phyloP scores from a whole-genome alignment of 345 rosid species.

The Citrus mangshanensis region DNA sequence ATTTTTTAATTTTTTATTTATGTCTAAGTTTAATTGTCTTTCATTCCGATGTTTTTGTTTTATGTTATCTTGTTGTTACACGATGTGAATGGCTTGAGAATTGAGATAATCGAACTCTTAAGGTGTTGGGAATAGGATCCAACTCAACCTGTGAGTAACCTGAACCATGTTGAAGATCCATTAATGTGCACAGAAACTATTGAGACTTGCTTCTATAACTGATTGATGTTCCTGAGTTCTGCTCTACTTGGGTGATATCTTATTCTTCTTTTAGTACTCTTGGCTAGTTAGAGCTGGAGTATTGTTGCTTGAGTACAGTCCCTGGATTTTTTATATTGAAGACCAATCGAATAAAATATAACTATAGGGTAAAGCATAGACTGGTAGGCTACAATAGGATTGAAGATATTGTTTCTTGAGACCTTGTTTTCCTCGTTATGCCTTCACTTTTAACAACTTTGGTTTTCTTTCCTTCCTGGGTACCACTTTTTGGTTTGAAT shows the following conservation, averaged over 20 bases:
- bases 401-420: not conserved
- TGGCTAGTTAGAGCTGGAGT: conserved; percentile 6
- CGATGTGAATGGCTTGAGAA: not conserved
- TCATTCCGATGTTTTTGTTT: not conserved
- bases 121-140: not conserved
- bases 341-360: not conserved
- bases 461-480: not conserved
- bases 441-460: not conserved
- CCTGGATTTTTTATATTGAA: not conserved
- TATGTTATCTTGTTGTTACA: not conserved
- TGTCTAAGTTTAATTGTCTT: not conserved
- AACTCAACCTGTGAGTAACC: not conserved
- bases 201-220: not conserved
- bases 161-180: not conserved
- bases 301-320: not conserved
- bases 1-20: no score
- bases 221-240: not conserved
- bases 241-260: not conserved
- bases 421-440: not conserved
- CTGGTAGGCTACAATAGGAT: not conserved
- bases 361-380: not conserved
- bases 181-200: not conserved
- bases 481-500: not conserved
- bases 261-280: not conserved
- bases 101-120: not conserved